A percentile compares a stretch with the other conserved stretches of the same genome.
phyloP scores from a whole-genome alignment of 768 basidiomycete species.

The Panaeolus cyanescens region DNA sequence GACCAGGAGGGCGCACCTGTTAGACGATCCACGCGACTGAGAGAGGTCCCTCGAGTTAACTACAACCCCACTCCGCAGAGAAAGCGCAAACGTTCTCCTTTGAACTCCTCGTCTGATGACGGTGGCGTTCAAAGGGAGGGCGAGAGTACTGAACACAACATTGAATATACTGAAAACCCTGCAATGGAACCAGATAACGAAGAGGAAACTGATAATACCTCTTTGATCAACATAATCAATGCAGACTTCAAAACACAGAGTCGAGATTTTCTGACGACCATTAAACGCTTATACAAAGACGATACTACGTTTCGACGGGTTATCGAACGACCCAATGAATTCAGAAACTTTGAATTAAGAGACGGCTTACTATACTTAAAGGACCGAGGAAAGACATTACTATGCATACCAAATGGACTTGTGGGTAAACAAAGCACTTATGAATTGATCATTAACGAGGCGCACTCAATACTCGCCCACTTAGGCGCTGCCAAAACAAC shows the following conservation, averaged over 20 bases:
- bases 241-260: neutral
- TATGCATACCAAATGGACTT: slow-evolving; percentile 24
- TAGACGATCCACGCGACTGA: neutral
- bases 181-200: neutral
- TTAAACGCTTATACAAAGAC: slow-evolving; percentile 8
- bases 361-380: slow-evolving; percentile 19
- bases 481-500: slow-evolving; percentile 36
- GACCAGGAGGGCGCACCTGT: neutral
- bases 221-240: neutral
- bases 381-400: slow-evolving; percentile 4
- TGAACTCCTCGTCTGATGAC: slow-evolving; percentile 22
- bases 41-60: slow-evolving; percentile 4
- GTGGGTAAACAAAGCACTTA: slow-evolving; percentile 15
- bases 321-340: slow-evolving; percentile 14
- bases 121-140: slow-evolving; percentile 24
- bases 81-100: neutral
- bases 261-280: neutral
- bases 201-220: neutral
- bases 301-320: slow-evolving; percentile 21
- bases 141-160: slow-evolving; percentile 11
- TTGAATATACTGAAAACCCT: neutral
- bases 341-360: slow-evolving; percentile 19
- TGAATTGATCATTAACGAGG: slow-evolving; percentile 35
- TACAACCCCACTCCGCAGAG: neutral
- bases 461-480: slow-evolving; percentile 41